Base-by-base conservation (phyloP, 805 yeast species). In the Candida tallmaniae region DNA sequence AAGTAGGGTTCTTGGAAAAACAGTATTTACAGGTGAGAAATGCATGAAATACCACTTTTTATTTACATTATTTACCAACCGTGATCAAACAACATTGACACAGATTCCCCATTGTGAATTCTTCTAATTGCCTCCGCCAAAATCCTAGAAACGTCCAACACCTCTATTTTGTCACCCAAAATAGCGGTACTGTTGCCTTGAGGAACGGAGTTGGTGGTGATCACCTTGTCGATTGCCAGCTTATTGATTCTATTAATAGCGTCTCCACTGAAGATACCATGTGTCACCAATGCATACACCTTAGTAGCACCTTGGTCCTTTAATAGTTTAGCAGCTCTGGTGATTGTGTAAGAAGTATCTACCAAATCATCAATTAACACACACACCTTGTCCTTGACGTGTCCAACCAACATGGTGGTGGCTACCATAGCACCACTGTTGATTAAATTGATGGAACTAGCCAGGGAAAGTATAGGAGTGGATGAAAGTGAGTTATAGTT, bases 81-180 rank as follows among this genome's bases (percentile, higher is more conserved):
- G 47, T 84, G 89, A 50, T 88, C 96, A 62, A 89, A 93, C 41
- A 93, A 68, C 85, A 87, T 83, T 13, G 95, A 82, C 12, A 93
- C 95, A 11, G 90, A 79, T 65, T 93, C 99, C 46, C 99, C 99
- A 48, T 93, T 93, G 59, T 93, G 95, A 32, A 93, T 90, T 58
- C 99, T 74, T 56, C 99, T 73, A 29, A 93, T 87, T 2, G 97
- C 90, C 60, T 93, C 99, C 12, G 94, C 96, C 48, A 93, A 83
- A 13, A 93, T 76, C 38, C 83, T 69, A 7, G 95, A 79, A 6
- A 93, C 93, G 48, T 93, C 98, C 48, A 93, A 66, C 7, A 90
- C 86, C 48, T 82, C 89, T 19, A 87, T 68, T 52, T 74, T 73
- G 32, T 72, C 75, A 7, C 67, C 68, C 41, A 67, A 52, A 2